phyloP scores from a whole-genome alignment of 2,329 filamentous ascomycete genomes.

The Mycocentrospora acerina region DNA sequence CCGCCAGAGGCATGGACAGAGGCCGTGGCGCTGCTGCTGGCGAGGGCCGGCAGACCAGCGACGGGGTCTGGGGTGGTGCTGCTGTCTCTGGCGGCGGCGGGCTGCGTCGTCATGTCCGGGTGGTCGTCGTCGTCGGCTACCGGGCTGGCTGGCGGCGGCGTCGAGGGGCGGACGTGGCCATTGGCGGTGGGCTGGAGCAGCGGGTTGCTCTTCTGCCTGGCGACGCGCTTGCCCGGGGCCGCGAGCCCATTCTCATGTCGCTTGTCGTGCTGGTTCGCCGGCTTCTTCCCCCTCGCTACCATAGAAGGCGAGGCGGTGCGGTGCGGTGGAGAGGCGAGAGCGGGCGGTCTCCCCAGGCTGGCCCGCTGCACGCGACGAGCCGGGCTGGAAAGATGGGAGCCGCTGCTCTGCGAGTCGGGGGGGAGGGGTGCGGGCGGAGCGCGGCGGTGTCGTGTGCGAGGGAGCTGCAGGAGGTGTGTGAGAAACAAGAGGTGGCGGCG shows the following conservation, averaged over 20 bases:
- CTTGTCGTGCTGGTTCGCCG: constrained; percentile 52
- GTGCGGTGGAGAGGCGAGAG: constrained; percentile 25
- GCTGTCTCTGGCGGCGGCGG: too few species aligned
- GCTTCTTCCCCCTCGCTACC: constrained; percentile 51
- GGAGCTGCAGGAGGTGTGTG: constrained; percentile 10
- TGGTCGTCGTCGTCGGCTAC: constrained; percentile 43
- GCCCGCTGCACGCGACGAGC: constrained; percentile 47
- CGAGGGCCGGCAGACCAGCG: neutral
- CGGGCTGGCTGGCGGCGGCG: constrained; percentile 42
- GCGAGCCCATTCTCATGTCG: constrained; percentile 87
- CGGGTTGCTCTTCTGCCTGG: constrained; percentile 50
- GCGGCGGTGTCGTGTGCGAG: constrained; percentile 21
- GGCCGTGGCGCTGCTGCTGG: constrained; percentile 9
- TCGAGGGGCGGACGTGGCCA: constrained; percentile 41
- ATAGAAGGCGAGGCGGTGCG: constrained; percentile 42
- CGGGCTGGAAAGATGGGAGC: constrained; percentile 47
- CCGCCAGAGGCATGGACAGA: constrained; percentile 5
- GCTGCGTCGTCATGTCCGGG: constrained; percentile 19
- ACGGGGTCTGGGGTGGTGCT: constrained; percentile 10
- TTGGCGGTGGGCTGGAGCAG: constrained; percentile 47
- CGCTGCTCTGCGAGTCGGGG: constrained; percentile 27
- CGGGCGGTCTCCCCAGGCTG: constrained; percentile 39
- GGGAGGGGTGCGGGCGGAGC: constrained; percentile 11
- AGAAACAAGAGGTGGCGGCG: too few species aligned
- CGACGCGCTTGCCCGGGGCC: constrained; percentile 70